These are phyloP conservation scores for Casuarina equisetifolia DNA, from an alignment of 306 rosid genomes.

Conservation along the genomic window DNA sequence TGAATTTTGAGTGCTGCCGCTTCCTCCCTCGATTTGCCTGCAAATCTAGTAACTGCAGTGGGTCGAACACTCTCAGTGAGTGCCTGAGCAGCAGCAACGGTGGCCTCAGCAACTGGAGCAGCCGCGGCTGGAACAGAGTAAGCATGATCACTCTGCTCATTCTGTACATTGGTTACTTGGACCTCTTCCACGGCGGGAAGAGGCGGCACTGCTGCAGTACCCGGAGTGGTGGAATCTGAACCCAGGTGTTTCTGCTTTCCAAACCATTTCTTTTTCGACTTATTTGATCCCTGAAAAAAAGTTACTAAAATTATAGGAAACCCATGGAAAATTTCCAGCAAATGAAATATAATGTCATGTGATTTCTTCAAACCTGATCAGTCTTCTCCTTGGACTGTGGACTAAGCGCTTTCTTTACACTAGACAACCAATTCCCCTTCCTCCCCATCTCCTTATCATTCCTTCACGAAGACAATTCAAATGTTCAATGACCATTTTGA, in stretches of 20 bases:
- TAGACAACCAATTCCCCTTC: conserved; percentile 95
- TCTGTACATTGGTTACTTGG: conserved; percentile 46
- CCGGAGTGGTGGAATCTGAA: conserved; percentile 43
- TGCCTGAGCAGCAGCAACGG: conserved; percentile 38
- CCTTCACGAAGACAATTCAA: conserved; percentile 32
- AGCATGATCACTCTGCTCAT: conserved; percentile 43
- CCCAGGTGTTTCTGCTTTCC: conserved; percentile 71
- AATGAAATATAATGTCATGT: not conserved
- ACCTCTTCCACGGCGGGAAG: conserved; percentile 61
- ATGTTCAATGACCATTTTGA: conserved; percentile 10
- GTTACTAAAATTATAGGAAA: conserved; percentile 26
- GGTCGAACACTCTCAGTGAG: conserved; percentile 37
- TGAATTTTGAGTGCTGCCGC: conserved; percentile 86
- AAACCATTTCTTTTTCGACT: conserved; percentile 95
- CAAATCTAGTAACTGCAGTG: conserved; percentile 38
- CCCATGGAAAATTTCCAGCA: not conserved
- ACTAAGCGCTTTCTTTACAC: conserved; percentile 93
- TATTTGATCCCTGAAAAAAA: conserved; percentile 53
- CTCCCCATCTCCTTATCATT: conserved; percentile 87
- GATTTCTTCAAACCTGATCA: conserved; percentile 48
- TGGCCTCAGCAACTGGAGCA: conserved; percentile 27
- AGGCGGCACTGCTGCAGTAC: conserved; percentile 45
- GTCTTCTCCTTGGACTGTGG: conserved; percentile 81
- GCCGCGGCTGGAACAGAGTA: conserved; percentile 45
- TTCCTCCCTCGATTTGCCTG: conserved; percentile 73